Base-by-base conservation (phyloP, 768 basidiomycete genomes). In the Tephrocybe rancida region DNA sequence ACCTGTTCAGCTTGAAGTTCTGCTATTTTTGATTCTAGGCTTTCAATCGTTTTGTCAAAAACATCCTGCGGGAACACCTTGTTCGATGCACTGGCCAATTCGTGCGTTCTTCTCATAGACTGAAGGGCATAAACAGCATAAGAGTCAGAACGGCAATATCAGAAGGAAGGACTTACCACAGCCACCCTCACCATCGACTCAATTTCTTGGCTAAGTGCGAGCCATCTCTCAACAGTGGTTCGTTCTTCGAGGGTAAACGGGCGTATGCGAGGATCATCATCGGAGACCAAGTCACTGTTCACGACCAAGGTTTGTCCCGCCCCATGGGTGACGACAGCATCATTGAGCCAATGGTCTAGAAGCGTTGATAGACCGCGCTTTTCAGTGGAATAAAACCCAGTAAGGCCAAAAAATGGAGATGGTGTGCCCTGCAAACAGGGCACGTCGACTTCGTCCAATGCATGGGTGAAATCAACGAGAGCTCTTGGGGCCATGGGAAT, bases 241-340 rank as follows among this genome's bases (percentile, higher is more conserved):
- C 66, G 57, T 50, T 81, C 80, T 27, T 75, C 70, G 11, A 11
- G 25, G 11, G 70, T 73, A 65, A 67, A 74, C 48, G 75, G 73
- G 9, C 78, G 72, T 18, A 80, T 70, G 44, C 78, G 67, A 0
- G 57, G 66, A 51, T 79, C 79, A 42, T 68, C 71, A 42, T 69
- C 70, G 55, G 73, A 44, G 24, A 72, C 50, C 42, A 66, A 42
- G 11, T 60, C 47, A 10, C 54, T 64, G 14, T 39, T 46, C 19
- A 61, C 52, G 0, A 45, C 63, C 55, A 73, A 54, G 7, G 44
- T 54, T 39, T 50, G 52, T 1, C 62, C 64, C 3, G 59, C 52
- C 16, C 64, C 62, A 29, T 60, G 41, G 8, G 6, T 22, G 25
- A 34, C 24, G 8, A 60, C n/a, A 29, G 39, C 11, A 22, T 27